phyloP scores from a whole-genome alignment of 2,329 filamentous ascomycete species.

The Pseudocercospora cruenta region DNA sequence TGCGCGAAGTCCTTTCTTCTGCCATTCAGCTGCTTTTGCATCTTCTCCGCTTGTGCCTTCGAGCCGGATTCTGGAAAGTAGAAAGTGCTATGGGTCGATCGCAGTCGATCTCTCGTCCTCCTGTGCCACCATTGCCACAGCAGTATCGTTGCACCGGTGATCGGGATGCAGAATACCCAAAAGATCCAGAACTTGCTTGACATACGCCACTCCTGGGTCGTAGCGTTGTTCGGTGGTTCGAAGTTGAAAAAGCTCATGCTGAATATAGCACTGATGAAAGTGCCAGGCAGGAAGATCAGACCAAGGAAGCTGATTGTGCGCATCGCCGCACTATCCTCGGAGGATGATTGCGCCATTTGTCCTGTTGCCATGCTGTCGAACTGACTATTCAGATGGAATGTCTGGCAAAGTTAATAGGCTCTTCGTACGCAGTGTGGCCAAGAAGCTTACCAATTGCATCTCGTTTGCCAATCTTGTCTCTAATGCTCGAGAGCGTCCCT shows the following conservation, averaged over 20 bases:
- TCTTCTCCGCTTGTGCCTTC: too few species aligned
- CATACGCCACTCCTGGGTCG: background rate
- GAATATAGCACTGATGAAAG: constrained; percentile 10
- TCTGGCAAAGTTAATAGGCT: too few species aligned
- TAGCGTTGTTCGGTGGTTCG: background rate
- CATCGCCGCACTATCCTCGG: constrained; percentile 14
- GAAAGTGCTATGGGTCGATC: background rate
- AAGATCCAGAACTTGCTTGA: constrained; percentile 10
- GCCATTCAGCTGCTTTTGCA: too few species aligned
- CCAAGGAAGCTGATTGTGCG: constrained; percentile 10
- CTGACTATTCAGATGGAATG: constrained; percentile 10
- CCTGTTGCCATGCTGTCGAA: background rate
- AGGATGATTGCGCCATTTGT: constrained; percentile 5
- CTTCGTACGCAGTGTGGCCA: too few species aligned
- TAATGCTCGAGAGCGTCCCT: background rate
- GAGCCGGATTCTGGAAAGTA: too few species aligned
- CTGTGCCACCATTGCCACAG: constrained; percentile 1
- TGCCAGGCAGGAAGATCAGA: constrained; percentile 7
- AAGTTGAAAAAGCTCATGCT: constrained; percentile 17
- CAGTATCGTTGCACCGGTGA: background rate
- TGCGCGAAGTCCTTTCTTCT: too few species aligned
- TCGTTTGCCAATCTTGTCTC: constrained; percentile 10
- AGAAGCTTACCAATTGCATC: constrained; percentile 12
- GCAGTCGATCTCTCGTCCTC: background rate
- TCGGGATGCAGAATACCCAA: background rate